Evolutionary conservation across 352 stramenopile species (phyloP).

Genomic region (Pythium utonaiense): DNA sequence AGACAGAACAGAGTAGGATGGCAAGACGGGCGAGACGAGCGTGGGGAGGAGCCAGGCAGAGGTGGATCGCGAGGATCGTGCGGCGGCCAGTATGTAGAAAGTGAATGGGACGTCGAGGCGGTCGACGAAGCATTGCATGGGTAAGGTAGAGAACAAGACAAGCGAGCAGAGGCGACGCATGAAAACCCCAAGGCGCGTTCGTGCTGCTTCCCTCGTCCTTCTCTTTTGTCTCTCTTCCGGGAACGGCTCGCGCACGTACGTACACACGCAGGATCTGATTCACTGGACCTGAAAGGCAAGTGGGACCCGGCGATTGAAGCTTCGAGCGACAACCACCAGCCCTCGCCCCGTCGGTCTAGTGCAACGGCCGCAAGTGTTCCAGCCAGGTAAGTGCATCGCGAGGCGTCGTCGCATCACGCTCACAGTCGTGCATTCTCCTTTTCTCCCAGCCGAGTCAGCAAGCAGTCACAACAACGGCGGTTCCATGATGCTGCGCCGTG

Average conservation of each 20-base stretch:
- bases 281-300: neutral
- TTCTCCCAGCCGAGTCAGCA: neutral
- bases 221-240: conserved; percentile 3
- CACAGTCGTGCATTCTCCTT: conserved; percentile 1
- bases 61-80: neutral
- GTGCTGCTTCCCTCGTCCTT: neutral
- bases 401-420: neutral
- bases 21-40: neutral
- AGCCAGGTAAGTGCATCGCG: neutral
- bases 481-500: neutral
- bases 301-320: neutral
- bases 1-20: neutral
- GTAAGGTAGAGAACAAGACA: conserved; percentile 14
- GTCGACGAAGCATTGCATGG: conserved; percentile 10
- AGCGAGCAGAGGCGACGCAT: conserved; percentile 18
- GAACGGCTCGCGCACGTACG: neutral
- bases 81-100: conserved; percentile 15
- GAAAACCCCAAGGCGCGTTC: conserved; percentile 3
- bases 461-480: neutral
- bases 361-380: neutral
- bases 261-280: neutral
- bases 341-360: neutral
- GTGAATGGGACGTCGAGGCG: conserved; percentile 1
- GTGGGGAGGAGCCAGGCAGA: neutral
- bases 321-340: neutral